phyloP scores from a whole-genome alignment of 805 yeast genomes.

The Saccharomycopsis schoenii region DNA sequence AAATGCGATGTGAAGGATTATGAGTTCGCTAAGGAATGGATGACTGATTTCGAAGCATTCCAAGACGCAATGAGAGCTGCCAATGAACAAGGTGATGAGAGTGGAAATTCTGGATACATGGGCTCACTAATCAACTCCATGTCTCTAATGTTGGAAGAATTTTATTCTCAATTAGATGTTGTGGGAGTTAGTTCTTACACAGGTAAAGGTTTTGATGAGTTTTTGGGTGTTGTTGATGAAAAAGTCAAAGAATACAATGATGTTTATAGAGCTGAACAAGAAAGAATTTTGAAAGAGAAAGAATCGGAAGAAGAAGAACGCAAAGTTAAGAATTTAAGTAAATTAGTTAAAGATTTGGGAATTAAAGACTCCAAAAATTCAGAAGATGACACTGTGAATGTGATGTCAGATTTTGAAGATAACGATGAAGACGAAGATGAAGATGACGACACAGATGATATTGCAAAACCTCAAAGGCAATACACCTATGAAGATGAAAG shows the following conservation, averaged over 20 bases:
- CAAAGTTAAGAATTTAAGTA: constrained; percentile 60
- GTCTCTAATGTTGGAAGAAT: constrained; percentile 94
- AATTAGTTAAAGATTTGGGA: constrained; percentile 82
- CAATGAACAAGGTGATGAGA: constrained; percentile 55
- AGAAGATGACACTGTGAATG: constrained; percentile 37
- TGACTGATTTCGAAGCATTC: constrained; percentile 90
- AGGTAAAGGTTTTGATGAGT: constrained; percentile 91
- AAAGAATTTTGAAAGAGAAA: constrained; percentile 64
- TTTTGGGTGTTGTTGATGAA: constrained; percentile 70
- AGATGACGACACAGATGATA: constrained; percentile 9
- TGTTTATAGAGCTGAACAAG: constrained; percentile 79
- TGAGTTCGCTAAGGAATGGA: constrained; percentile 90
- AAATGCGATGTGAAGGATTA: constrained; percentile 85
- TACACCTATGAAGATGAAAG: constrained; percentile 17
- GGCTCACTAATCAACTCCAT: constrained; percentile 85
- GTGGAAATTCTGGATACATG: constrained; percentile 81
- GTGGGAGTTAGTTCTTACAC: constrained; percentile 90
- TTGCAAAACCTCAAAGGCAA: constrained; percentile 11
- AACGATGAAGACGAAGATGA: constrained; percentile 42
- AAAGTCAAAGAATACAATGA: constrained; percentile 83
- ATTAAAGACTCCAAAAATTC: constrained; percentile 29
- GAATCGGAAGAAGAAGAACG: constrained; percentile 63
- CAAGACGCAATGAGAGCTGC: constrained; percentile 66
- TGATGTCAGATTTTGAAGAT: constrained; percentile 45
- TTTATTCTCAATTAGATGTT: constrained; percentile 84